Percentiles rank a stretch among this genome's conserved stretches.
Conservation (phyloP, 2,329 filamentous ascomycete genomes). For the Penicillium sp. region DNA sequence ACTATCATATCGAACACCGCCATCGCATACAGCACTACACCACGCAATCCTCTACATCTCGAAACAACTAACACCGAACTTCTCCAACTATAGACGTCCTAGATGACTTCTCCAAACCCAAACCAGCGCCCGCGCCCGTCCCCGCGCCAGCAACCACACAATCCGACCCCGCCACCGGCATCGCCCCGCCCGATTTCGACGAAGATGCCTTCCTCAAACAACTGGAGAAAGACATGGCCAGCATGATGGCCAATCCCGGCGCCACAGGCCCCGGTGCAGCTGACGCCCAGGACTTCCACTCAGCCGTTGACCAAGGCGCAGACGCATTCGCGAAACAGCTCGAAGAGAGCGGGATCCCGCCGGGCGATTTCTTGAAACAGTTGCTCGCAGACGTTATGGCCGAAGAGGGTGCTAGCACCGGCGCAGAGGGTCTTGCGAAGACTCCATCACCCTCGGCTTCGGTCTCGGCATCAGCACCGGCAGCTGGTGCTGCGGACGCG, state of each 20-base stretch:
- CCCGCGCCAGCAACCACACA: constrained; percentile 27
- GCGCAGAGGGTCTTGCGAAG: constrained; percentile 16
- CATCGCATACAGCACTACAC: constrained; percentile 1
- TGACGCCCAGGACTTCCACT: constrained; percentile 33
- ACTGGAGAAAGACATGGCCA: constrained; percentile 88
- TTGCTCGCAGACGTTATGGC: constrained; percentile 45
- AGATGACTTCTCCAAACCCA: constrained; percentile 79
- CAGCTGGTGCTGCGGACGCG: constrained; percentile 20
- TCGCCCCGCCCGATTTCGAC: constrained; percentile 34
- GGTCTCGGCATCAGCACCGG: constrained; percentile 21
- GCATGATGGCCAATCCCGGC: constrained; percentile 65
- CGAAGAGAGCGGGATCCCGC: constrained; percentile 42
- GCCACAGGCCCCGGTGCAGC: constrained; percentile 31
- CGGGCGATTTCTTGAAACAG: constrained; percentile 45
- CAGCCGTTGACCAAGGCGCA: constrained; percentile 40
- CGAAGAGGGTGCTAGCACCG: constrained; percentile 34
- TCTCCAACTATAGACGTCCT: constrained; percentile 71
- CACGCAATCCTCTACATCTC: not conserved
- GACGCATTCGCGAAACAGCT: constrained; percentile 46
- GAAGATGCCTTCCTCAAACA: constrained; percentile 73
- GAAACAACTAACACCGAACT: constrained; percentile 14
- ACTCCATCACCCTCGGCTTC: not conserved
- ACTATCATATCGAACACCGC: not conserved
- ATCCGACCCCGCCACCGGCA: constrained; percentile 25
- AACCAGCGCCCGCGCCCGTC: constrained; percentile 44